A percentile compares a stretch with the other conserved stretches of the same genome.
These are phyloP conservation scores for Leptographium radiaticola DNA, from an alignment of 2,329 filamentous ascomycete species.

Conservation along the genomic window DNA sequence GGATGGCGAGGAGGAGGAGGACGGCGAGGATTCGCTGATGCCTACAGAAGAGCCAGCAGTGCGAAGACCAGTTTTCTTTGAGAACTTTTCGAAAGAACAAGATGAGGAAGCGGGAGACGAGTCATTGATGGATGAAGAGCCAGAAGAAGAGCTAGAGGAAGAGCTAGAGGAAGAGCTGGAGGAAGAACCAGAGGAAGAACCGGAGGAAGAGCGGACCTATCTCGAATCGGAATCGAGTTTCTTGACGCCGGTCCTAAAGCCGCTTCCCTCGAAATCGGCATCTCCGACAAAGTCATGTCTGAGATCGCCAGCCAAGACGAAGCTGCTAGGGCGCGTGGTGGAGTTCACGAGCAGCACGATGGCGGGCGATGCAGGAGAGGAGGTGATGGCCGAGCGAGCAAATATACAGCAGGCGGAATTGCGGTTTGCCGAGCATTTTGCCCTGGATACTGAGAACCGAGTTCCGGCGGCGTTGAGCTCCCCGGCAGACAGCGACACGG, in stretches of 20 bases:
- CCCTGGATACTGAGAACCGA: constrained; percentile 6
- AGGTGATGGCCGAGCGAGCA: constrained; percentile 9
- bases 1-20: background rate
- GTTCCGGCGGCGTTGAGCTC: background rate
- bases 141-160: background rate
- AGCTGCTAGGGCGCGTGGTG: constrained; percentile 44
- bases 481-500: background rate
- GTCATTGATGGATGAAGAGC: background rate
- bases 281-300: constrained; percentile 45
- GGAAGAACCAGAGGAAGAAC: background rate
- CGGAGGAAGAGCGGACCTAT: constrained; percentile 20
- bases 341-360: constrained; percentile 41
- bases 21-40: background rate
- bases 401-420: background rate
- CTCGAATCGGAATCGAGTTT: constrained; percentile 22
- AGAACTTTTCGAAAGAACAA: background rate
- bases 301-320: constrained; percentile 43
- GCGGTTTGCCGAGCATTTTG: constrained; percentile 9
- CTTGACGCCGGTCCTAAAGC: constrained; percentile 28
- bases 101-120: background rate
- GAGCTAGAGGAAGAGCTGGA: no score
- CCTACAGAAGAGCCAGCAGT: background rate
- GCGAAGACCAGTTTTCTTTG: background rate
- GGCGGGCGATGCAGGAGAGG: constrained; percentile 30
- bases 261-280: constrained; percentile 35